These are phyloP conservation scores for Cyclospora cayetanensis DNA, from an alignment of 169 alveolate species.

Conservation along the genomic window DNA sequence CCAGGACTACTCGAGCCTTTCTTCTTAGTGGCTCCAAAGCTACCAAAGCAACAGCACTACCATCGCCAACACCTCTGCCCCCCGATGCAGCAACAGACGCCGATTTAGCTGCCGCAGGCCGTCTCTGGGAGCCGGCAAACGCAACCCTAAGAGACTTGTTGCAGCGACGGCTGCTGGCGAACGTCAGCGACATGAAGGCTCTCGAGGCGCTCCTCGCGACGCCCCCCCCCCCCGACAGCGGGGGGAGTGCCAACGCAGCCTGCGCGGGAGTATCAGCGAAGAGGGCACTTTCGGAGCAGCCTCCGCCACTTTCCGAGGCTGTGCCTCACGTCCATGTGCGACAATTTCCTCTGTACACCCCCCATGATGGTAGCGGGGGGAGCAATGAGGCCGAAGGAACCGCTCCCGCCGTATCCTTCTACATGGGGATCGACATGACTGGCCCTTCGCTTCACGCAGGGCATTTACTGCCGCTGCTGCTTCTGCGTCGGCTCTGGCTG, in stretches of 20 bases:
- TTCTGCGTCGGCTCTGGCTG: constrained; percentile 78
- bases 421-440: constrained; percentile 82
- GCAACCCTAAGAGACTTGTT: not conserved
- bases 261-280: not conserved
- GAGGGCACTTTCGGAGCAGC: not conserved
- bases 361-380: not conserved
- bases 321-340: not conserved
- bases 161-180: not conserved
- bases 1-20: too few relatives aligned
- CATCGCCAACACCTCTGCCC: too few relatives aligned
- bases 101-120: not conserved
- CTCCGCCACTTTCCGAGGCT: not conserved
- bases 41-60: not conserved
- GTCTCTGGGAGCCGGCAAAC: not conserved
- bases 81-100: not conserved
- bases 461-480: constrained; percentile 80
- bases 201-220: not conserved
- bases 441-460: constrained; percentile 82
- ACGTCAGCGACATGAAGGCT: not conserved
- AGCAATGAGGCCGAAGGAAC: not conserved
- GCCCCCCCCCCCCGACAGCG: not conserved
- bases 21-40: not conserved
- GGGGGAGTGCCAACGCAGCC: not conserved
- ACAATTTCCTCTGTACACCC: not conserved
- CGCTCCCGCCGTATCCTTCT: constrained; percentile 6